Evolutionary conservation across 352 stramenopile genomes (phyloP).

Genomic region (Globisporangium radiosum): DNA sequence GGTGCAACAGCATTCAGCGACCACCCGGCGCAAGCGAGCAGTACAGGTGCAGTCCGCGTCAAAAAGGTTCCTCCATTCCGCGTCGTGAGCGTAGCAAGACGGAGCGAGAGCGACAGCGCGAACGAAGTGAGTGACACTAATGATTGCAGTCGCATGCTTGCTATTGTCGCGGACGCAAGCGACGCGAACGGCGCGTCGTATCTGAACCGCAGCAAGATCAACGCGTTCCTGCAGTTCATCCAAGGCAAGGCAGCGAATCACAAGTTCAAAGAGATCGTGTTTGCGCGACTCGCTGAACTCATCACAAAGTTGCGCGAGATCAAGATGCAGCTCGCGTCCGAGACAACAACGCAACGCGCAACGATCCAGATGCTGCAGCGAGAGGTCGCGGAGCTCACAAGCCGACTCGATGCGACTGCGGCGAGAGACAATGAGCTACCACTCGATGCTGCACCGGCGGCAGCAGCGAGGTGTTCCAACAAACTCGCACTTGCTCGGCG

Average conservation of each 20-base stretch:
- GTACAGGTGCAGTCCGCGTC: conserved; percentile 5
- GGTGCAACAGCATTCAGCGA: conserved; percentile 30
- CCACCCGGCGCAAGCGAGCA: conserved; percentile 4
- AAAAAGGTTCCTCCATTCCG: conserved; percentile 37
- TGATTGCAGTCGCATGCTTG: conserved; percentile 4
- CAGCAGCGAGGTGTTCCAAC: neutral
- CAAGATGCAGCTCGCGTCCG: conserved; percentile 22
- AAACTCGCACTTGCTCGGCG: neutral
- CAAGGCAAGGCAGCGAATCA: conserved; percentile 32
- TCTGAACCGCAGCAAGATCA: conserved; percentile 59
- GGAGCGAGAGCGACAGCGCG: conserved; percentile 9
- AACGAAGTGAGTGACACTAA: conserved; percentile 4
- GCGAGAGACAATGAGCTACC: conserved; percentile 4
- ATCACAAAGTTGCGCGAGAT: conserved; percentile 37
- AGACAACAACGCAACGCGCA: conserved; percentile 24
- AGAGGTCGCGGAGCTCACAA: conserved; percentile 31
- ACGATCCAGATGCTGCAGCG: conserved; percentile 29
- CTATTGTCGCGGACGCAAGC: conserved; percentile 24
- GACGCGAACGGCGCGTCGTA: conserved; percentile 39
- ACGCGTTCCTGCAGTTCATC: conserved; percentile 45
- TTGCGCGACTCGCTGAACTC: conserved; percentile 40
- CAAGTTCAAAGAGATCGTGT: conserved; percentile 40
- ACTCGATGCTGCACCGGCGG: neutral
- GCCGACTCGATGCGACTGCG: neutral
- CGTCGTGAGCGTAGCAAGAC: conserved; percentile 11